Base-by-base conservation (phyloP, 176 grass and related monocot genomes). In the Coix lacrymajobi region DNA sequence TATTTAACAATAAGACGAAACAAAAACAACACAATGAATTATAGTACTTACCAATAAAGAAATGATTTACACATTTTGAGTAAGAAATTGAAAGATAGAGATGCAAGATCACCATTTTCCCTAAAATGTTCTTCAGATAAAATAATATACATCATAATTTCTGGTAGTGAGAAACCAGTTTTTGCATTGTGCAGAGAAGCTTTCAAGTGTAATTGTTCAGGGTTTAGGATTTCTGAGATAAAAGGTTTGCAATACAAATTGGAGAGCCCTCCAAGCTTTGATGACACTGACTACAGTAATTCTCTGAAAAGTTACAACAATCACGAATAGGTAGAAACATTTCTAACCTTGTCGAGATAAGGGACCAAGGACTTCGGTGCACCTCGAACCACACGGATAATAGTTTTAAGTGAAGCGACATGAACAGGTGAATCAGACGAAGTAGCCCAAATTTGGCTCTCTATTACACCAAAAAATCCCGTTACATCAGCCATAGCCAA, bases 351-450 rank as follows among this genome's bases (percentile, higher is more conserved):
- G 81, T 95, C 95, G 36, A 98, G 90, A 75, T 95, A 89, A 68
- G 82, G 85, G 60, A 82, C 90, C 82, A 98, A 86, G 41, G 80
- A 49, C 85, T 98, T 98, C 19, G 90, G 92, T 81, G 86, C 76
- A 1, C 92, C 88, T 76, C 95, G 88, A 70, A 95, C 88, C 69
- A 93, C 90, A 79, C 95, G 91, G 77, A 93, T 89, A 45, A 98
- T 69, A 82, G 90, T 89, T 82, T 95, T 98, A 49, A 98, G 70
- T 36, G 92, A 92, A 66, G 89, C 89, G 39, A 98, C 68, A 64
- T 98, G 95, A 79, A 95, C 90, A 83, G 92, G 88, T 78, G 95
- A 98, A 91, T 98, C 95, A 78, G 92, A 94, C 32, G 84, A 92
- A 85, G 88, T 95, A 45, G 88, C 81, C 95, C 95, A 95, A 84